Evolutionary conservation across 192 early-diverging fungal genomes (phyloP), one percentile per base, ranked within the genome.

Genomic region (Backusella sp.): DNA sequence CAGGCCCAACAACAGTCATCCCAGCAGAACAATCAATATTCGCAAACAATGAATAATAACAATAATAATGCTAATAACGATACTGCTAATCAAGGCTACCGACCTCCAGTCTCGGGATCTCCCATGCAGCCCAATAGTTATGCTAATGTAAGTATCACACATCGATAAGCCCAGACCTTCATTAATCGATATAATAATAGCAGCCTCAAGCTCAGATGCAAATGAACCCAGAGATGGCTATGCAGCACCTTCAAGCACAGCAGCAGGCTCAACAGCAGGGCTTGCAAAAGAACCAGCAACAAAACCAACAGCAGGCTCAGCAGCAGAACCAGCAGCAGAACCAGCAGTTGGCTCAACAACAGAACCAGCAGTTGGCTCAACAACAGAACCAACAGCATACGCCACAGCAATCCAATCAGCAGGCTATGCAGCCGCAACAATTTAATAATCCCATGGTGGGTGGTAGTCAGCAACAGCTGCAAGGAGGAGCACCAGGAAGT

Each of bases 391-490:
- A 67, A 17, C 66, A 67, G 17, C 66, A 75, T 23, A 73, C 72
- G 21, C 66, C 66, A 42, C 79, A 80, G 37, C 66, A 70, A 11
- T 41, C 68, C 12, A 67, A 68, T 28, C 72, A 69, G 19, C 66
- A 36, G 35, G 34, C 37, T 5, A 49, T 56, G n/a, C 69, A 59
- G 19, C 23, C 70, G 26, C 68, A 72, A 19, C 68, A 56, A 26
- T 76, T 71, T 23, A 68, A 76, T 52, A 15, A 30, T 53, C 35
- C 52, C 39, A 36, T 36, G 32, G 56, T 65, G 46, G 69, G 46
- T 36, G 69, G 46, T 36, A 32, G 5, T 15, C 77, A 79, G 42
- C 72, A 74, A 56, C 76, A 78, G 12, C 30, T 65, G 19, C 70
- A 78, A 66, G 42, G 75, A 73, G 34, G 35, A 42, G 26, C 11